phyloP scores from a whole-genome alignment of 2,329 filamentous ascomycete species.

The Aphanoascus verrucosus region DNA sequence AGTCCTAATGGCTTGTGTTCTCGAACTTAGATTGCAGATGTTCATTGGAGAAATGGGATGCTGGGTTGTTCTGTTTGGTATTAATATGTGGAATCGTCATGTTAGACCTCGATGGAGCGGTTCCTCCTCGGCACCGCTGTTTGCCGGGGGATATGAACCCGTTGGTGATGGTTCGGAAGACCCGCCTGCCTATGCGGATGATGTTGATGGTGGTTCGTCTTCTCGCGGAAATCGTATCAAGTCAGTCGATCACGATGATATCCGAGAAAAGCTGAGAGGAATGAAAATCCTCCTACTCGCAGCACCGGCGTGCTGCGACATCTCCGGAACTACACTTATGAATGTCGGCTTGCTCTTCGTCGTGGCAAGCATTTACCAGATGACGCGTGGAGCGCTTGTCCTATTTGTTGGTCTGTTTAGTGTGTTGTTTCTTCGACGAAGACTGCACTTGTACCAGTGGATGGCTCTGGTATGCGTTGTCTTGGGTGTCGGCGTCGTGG shows the following conservation, averaged over 20 bases:
- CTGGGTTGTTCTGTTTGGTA: conserved; percentile 75
- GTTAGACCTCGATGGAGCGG: conserved; percentile 28
- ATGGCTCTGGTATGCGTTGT: conserved; percentile 77
- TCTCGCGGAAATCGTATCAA: conserved; percentile 41
- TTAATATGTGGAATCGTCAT: conserved; percentile 55
- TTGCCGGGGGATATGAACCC: conserved; percentile 54
- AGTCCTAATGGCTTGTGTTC: conserved; percentile 11
- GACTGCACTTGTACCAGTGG: conserved; percentile 84
- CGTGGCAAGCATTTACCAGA: conserved; percentile 93
- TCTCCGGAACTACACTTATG: conserved; percentile 91
- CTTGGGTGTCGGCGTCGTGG: conserved; percentile 76
- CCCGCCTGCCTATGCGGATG: conserved; percentile 25
- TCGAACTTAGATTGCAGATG: conserved; percentile 60
- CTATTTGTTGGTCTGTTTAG: conserved; percentile 94
- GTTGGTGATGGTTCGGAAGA: conserved; percentile 44
- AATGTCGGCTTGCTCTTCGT: conserved; percentile 91
- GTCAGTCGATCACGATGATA: conserved; percentile 44
- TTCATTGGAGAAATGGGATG: conserved; percentile 93
- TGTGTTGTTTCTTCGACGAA: conserved; percentile 74
- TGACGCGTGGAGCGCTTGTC: conserved; percentile 90
- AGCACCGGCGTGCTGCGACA: conserved; percentile 83
- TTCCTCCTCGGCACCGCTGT: conserved; percentile 32
- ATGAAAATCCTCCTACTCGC: conserved; percentile 64
- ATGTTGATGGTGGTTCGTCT: conserved; percentile 36
- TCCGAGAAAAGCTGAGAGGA: conserved; percentile 54